Evolutionary conservation across 1,139 yeast genomes (phyloP).

Genomic region (Casaregolazyma lundiana): DNA sequence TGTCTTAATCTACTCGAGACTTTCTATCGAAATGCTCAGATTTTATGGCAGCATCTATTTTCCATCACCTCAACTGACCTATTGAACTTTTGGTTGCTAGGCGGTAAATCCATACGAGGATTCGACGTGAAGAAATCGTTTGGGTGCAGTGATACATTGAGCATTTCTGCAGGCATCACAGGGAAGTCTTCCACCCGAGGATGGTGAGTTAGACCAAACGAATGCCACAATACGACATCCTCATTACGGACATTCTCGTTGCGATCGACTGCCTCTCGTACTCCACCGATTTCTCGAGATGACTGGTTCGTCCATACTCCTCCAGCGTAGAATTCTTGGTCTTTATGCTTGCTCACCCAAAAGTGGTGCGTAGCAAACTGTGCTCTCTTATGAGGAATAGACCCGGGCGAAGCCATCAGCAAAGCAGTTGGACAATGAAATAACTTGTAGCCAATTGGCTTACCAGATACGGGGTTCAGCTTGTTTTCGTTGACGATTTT

Average conservation of each 20-base stretch:
- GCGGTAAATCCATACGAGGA: slow-evolving; percentile 81
- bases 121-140: slow-evolving; percentile 74
- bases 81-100: slow-evolving; percentile 66
- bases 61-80: slow-evolving; percentile 51
- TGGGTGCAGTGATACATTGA: slow-evolving; percentile 66
- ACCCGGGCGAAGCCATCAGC: slow-evolving; percentile 61
- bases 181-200: slow-evolving; percentile 92
- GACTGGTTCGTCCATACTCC: slow-evolving; percentile 81
- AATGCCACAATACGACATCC: slow-evolving; percentile 82
- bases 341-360: slow-evolving; percentile 72
- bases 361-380: slow-evolving; percentile 67
- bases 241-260: slow-evolving; percentile 71
- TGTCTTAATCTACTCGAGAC: background rate
- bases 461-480: slow-evolving; percentile 68
- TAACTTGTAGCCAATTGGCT: slow-evolving; percentile 81
- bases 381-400: slow-evolving; percentile 63
- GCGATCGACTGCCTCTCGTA: slow-evolving; percentile 59
- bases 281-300: slow-evolving; percentile 57
- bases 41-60: slow-evolving; percentile 29
- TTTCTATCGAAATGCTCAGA: slow-evolving; percentile 1
- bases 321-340: slow-evolving; percentile 65
- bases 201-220: slow-evolving; percentile 80
- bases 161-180: slow-evolving; percentile 78
- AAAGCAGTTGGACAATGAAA: slow-evolving; percentile 73
- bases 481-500: slow-evolving; percentile 71